Conservation (phyloP, 768 basidiomycete species). For the Lactarius evosmus region DNA sequence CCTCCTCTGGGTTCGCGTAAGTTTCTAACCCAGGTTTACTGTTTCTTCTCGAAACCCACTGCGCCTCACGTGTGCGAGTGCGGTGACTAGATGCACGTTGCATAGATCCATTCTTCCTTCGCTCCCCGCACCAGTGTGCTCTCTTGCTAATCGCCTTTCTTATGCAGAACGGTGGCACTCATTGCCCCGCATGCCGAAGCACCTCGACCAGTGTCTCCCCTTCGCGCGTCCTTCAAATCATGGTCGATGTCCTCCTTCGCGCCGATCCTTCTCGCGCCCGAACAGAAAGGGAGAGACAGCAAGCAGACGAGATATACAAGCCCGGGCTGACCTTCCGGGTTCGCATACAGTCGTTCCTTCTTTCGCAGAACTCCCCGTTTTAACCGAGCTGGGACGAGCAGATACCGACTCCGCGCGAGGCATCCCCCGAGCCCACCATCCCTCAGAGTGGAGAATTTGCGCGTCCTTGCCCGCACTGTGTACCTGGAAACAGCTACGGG, state of each 20-base stretch:
- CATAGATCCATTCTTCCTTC: conserved; percentile 27
- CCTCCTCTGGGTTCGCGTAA: conserved; percentile 78
- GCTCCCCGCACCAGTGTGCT: conserved; percentile 2
- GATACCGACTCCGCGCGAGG: conserved; percentile 74
- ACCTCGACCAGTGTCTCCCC: conserved; percentile 65
- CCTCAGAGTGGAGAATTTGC: conserved; percentile 61
- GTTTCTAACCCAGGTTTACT: conserved; percentile 35
- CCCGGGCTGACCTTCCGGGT: conserved; percentile 62
- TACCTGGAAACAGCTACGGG: conserved; percentile 63
- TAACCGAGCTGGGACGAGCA: conserved; percentile 33
- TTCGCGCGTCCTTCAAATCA: conserved; percentile 67
- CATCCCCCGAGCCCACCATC: conserved; percentile 72
- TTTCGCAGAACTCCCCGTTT: neutral
- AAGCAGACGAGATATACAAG: conserved; percentile 80
- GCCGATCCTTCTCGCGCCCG: conserved; percentile 65
- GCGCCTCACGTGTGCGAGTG: neutral
- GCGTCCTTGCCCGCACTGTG: conserved; percentile 79
- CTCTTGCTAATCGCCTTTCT: conserved; percentile 5
- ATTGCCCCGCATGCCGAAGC: conserved; percentile 78
- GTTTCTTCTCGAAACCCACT: neutral
- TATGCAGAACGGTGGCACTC: conserved; percentile 74
- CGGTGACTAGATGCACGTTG: neutral
- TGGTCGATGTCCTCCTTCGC: conserved; percentile 71
- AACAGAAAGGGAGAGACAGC: conserved; percentile 64
- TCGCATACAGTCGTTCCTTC: conserved; percentile 31